A percentile compares a stretch with the other conserved stretches of the same genome.
These are phyloP conservation scores for Phytophthora ohioensis DNA, from an alignment of 352 stramenopile species.

Conservation along the genomic window DNA sequence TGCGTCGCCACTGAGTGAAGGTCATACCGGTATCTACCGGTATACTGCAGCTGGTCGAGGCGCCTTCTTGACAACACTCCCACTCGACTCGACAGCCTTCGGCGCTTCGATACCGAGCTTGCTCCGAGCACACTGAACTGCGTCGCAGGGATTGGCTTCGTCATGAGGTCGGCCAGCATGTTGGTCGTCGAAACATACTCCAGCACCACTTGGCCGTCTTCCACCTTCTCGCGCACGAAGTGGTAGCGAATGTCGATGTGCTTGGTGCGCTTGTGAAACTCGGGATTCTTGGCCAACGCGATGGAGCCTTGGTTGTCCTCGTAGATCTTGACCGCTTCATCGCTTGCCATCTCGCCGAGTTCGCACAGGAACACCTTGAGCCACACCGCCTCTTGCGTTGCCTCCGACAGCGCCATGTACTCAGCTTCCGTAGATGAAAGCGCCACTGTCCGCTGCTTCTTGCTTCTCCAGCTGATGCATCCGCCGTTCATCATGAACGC, in stretches of 20 bases:
- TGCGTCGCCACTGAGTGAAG: too few species aligned
- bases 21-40: too few species aligned
- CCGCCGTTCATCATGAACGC: not conserved
- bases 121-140: too few species aligned
- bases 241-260: conserved; percentile 5
- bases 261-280: conserved; percentile 1
- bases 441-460: conserved; percentile 1
- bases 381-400: not conserved
- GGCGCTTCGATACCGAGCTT: too few species aligned
- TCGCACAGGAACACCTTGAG: not conserved
- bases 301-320: conserved; percentile 4
- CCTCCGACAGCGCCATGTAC: not conserved
- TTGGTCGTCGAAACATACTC: too few species aligned
- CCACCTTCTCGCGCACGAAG: too few species aligned
- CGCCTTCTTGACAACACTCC: too few species aligned
- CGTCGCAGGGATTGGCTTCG: too few species aligned
- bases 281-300: not conserved
- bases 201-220: too few species aligned
- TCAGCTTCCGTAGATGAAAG: not conserved
- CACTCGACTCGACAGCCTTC: too few species aligned
- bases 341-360: not conserved
- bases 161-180: too few species aligned
- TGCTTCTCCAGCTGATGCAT: conserved; percentile 4
- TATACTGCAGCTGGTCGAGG: too few species aligned
- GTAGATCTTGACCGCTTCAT: not conserved